Evolutionary conservation across 2,329 filamentous ascomycete genomes (phyloP), one percentile per base, ranked within the genome.

Genomic region (Orbilia javanica): DNA sequence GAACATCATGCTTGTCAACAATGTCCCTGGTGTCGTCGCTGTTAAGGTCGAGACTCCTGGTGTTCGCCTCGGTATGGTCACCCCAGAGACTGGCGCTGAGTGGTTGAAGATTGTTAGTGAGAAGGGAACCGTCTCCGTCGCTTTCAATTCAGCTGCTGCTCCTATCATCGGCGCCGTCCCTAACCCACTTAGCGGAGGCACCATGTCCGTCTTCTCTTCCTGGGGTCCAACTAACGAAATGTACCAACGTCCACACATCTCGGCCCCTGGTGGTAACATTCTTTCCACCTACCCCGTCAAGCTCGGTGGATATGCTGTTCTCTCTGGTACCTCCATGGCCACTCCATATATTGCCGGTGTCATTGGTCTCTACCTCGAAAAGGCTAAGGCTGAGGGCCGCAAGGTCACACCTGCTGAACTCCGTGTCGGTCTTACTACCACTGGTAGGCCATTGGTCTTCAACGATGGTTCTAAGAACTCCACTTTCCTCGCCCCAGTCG

Each of bases 1-100:
- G 81, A 90, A 90, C 79, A 83, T 91, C 67, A 83, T 91, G 79
- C 84, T 90, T 80, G 91, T 90, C 83, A 90, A 90, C 85, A 89
- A 78, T n/a, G 46, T 50, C 5, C 46, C 46, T 50, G 46, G 46
- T 25, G 46, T 63, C 57, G 55, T 79, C 50, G 27, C 71, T 39
- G 81, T 64, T 34, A 31, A 66, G 57, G 10, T 50, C 46, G 36
- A 44, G 25, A 22, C 69, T n/a, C 15, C 42, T 70, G 78, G 72
- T 20, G 80, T 79, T 57, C 75, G 80, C 36, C 75, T 81, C 50
- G 79, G 81, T 20, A 74, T 79, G 42, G 69, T 82, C 44, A 67
- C 66, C 15, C 67, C 74, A n/a, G 62, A 72, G 27, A 78, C 67
- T 50, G 74, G 74, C 34, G 74, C 39, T 50, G 62, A 44, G 18